Evolutionary conservation across 768 basidiomycete species (phyloP), one percentile per base, ranked within the genome.

Genomic region (Clitopilus hobsonii): DNA sequence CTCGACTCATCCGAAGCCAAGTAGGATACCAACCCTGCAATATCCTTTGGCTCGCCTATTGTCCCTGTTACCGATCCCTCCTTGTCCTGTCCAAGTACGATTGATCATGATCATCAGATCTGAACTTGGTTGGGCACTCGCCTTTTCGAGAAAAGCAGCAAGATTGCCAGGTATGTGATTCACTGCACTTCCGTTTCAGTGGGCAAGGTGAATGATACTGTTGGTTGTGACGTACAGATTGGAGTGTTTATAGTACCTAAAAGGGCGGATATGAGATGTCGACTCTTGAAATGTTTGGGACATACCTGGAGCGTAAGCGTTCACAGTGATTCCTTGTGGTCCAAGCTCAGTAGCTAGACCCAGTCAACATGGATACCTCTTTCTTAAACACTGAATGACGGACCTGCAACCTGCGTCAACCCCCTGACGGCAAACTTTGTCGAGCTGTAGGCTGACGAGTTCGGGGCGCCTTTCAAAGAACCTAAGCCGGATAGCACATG

Each of bases 371-470:
- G 3, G 10, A 11, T 10, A 6, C 18, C 18, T 5, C 11, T 10
- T 6, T 5, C 4, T 18, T 45, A 10, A 49, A n/a, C 22, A 10
- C 10, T 26, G 5, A 8, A 7, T n/a, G 5, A 53, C 58, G 10
- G 53, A 66, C 65, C 64, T 23, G 60, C 60, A 38, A 41, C 60
- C 58, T 76, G 74, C 0, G 75, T 76, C 30, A 77, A 58, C 6
- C 71, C 74, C 13, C 71, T 63, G 2, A 77, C 51, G 11, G 74
- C 75, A 56, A 77, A 76, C 62, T 78, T 76, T 2, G 70, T 71
- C 0, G 69, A 58, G 49, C 67, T 65, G 50, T 77, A 77, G 4
- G 67, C 64, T 1, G 48, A 56, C 32, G 58, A 47, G 20, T 48
- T n/a, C 8, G 28, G 49, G 51, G 56, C 51, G 20, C 45, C 28